phyloP scores from a whole-genome alignment of 257 asterid genomes.

The Salvia miltiorrhiza region DNA sequence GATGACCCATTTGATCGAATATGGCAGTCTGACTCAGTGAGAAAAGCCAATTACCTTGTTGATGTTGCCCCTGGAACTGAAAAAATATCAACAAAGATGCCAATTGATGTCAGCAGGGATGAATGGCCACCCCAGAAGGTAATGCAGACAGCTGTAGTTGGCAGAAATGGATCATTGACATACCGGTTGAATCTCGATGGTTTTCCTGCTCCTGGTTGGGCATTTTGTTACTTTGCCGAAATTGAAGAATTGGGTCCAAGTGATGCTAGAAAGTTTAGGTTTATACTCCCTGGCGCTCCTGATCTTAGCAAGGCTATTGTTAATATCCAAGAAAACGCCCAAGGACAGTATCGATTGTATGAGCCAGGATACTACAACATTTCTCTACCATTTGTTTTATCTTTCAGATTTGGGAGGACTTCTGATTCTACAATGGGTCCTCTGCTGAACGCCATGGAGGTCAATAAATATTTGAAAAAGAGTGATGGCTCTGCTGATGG shows the following conservation, averaged over 20 bases:
- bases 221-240: conserved; percentile 88
- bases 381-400: conserved; percentile 77
- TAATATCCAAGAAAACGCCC: conserved; percentile 93
- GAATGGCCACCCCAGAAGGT: conserved; percentile 90
- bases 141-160: conserved; percentile 99
- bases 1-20: conserved; percentile 94
- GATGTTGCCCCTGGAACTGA: conserved; percentile 96
- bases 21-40: conserved; percentile 82
- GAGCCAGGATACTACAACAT: conserved; percentile 92
- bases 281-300: conserved; percentile 65
- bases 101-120: conserved; percentile 56
- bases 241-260: conserved; percentile 64
- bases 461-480: conserved; percentile 69
- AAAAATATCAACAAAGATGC: conserved; percentile 62
- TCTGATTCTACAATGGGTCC: conserved; percentile 89
- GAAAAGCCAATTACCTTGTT: conserved; percentile 88
- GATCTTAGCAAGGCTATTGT: conserved; percentile 77
- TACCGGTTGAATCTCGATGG: conserved; percentile 95
- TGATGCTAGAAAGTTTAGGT: conserved; percentile 73
- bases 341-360: conserved; percentile 72
- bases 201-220: conserved; percentile 93
- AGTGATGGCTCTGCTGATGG: conserved; percentile 82
- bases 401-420: conserved; percentile 73
- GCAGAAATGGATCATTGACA: conserved; percentile 84
- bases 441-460: conserved; percentile 90